Percentiles rank a stretch among this genome's conserved stretches.
phyloP scores from a whole-genome alignment of 305 asterid genomes.

The Rubia tinctorum region DNA sequence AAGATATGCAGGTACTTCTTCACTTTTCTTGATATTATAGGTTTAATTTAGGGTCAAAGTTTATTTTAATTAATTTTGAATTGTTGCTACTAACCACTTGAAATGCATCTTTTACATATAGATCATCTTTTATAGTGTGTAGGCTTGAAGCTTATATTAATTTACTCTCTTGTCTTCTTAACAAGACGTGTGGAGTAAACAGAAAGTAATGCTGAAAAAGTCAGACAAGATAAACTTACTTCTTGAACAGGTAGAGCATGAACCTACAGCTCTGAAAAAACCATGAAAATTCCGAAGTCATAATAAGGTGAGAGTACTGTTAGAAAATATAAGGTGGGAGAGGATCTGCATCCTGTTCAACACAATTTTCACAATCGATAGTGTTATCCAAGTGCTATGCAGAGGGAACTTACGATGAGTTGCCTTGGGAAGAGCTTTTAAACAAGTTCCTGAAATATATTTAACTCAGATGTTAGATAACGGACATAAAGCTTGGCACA shows the following conservation, averaged over 20 bases:
- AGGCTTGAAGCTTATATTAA: neutral
- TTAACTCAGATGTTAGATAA: slow-evolving; percentile 13
- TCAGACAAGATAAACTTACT: slow-evolving; percentile 32
- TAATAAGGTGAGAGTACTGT: slow-evolving; percentile 4
- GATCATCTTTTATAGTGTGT: neutral
- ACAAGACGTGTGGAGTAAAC: too few species aligned
- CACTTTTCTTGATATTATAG: too few species aligned
- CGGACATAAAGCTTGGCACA: neutral
- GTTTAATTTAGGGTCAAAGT: too few species aligned
- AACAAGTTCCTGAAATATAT: slow-evolving; percentile 49
- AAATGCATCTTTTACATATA: neutral
- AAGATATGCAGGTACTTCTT: neutral
- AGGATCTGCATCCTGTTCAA: neutral
- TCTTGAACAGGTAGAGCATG: slow-evolving; percentile 37
- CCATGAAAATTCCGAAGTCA: slow-evolving; percentile 9
- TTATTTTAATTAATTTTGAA: too few species aligned
- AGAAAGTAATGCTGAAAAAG: neutral
- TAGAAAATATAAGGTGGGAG: neutral
- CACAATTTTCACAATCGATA: neutral
- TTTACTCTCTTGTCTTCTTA: neutral
- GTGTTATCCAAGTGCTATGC: neutral
- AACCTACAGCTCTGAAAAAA: slow-evolving; percentile 42
- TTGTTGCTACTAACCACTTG: too few species aligned
- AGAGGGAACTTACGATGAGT: slow-evolving; percentile 41
- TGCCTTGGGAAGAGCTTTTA: slow-evolving; percentile 48